phyloP scores from a whole-genome alignment of 345 rosid species.

The Salix purpurea region DNA sequence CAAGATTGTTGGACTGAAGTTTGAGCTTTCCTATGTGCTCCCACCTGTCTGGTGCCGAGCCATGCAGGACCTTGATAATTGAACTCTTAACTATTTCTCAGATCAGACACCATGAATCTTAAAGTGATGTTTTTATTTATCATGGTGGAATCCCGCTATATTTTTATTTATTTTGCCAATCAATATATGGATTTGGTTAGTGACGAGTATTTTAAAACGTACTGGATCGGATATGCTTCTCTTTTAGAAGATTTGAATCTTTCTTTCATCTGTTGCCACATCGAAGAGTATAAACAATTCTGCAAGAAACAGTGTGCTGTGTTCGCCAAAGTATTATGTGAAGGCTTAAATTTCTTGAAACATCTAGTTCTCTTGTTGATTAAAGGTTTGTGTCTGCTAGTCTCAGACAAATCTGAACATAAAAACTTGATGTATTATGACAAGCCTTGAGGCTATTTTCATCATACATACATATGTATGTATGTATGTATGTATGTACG shows the following conservation, averaged over 20 bases:
- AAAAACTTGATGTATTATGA: not conserved
- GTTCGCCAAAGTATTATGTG: constrained; percentile 19
- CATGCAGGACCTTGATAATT: not conserved
- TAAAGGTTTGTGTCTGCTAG: constrained; percentile 19
- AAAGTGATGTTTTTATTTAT: not conserved
- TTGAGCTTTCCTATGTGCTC: not conserved
- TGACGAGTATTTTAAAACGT: constrained; percentile 4
- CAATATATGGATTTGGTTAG: not conserved
- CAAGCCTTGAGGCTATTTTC: not conserved
- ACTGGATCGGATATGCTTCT: constrained; percentile 21
- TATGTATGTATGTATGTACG: not conserved
- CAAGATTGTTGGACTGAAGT: not conserved
- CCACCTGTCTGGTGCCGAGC: not conserved
- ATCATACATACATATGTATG: not conserved
- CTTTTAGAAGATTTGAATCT: constrained; percentile 30
- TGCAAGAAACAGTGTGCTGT: not conserved
- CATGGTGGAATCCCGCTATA: constrained; percentile 3
- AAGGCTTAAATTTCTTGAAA: constrained; percentile 5
- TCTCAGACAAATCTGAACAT: constrained; percentile 23
- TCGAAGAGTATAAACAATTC: not conserved
- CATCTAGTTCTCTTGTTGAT: constrained; percentile 20
- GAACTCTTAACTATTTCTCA: too few species aligned
- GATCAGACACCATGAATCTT: not conserved
- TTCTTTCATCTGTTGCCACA: not conserved
- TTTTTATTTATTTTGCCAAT: constrained; percentile 2